These are phyloP conservation scores for Trichoderma cornu-damae DNA, from an alignment of 2,329 filamentous ascomycete species.

Conservation along the genomic window DNA sequence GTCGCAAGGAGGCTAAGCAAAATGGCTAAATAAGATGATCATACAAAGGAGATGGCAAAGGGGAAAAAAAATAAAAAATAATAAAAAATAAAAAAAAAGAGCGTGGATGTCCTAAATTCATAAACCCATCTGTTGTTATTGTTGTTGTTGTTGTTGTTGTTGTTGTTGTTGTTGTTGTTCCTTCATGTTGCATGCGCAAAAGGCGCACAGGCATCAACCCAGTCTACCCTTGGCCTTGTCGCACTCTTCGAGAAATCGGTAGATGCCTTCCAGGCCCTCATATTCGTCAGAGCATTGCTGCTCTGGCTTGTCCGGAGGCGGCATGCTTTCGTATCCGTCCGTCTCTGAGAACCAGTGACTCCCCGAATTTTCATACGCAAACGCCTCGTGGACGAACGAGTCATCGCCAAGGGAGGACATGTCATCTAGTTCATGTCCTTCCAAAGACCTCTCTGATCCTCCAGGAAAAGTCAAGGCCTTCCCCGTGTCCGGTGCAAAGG, in stretches of 20 bases:
- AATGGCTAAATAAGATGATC: neutral
- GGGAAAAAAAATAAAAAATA: too few relatives aligned
- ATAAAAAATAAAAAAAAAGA: too few relatives aligned
- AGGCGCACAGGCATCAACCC: conserved; percentile 22
- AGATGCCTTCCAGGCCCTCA: conserved; percentile 53
- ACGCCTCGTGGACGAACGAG: conserved; percentile 36
- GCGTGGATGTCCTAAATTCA: conserved; percentile 13
- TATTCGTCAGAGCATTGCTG: conserved; percentile 45
- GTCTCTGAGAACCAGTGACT: conserved; percentile 47
- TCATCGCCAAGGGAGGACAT: conserved; percentile 33
- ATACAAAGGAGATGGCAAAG: conserved; percentile 11
- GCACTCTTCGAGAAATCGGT: conserved; percentile 55
- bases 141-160: neutral
- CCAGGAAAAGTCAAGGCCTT: conserved; percentile 42
- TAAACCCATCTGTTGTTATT: conserved; percentile 7
- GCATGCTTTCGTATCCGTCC: conserved; percentile 48
- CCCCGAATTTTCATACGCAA: conserved; percentile 40
- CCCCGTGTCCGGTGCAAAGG: conserved; percentile 63
- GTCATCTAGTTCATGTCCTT: conserved; percentile 39
- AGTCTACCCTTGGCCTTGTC: conserved; percentile 40
- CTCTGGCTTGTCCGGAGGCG: conserved; percentile 42
- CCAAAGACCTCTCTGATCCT: conserved; percentile 43
- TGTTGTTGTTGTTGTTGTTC: neutral
- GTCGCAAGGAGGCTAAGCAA: conserved; percentile 14
- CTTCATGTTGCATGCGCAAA: neutral